Evolutionary conservation across 345 rosid genomes (phyloP), one percentile per base, ranked within the genome.

Genomic region (Eutrema heterophyllum): DNA sequence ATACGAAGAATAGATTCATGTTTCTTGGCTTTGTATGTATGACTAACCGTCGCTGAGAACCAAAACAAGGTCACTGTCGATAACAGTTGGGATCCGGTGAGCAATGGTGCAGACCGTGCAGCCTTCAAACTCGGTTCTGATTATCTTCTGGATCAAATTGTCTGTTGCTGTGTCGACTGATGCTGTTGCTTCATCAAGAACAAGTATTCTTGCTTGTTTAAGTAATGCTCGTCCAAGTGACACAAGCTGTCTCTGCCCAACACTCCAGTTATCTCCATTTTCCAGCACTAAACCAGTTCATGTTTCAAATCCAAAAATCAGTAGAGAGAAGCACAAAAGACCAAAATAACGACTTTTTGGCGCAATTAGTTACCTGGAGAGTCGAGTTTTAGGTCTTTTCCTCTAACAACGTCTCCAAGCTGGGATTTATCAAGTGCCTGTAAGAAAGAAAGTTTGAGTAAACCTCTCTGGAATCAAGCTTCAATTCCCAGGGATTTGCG

Each of bases 191-290:
- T 95, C 99, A 77, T 95, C 99, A 55, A 95, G 94, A 63, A 95
- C 99, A 46, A 95, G 85, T 83, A 95, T 90, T 78, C 84, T 88
- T 4, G 97, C 94, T 78, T 90, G 97, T 79, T 92, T 90, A 24
- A 95, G 92, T 73, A 95, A 84, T 59, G 98, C 96, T 54, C 99
- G 80, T 21, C 99, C 99, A 5, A 95, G 82, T 48, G 98, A 86
- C 77, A 95, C 96, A 50, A 95, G 91, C 78, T 95, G 99, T 64
- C 98, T 81, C 70, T 95, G 98, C 53, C 99, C 99, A 72, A 95
- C 96, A 74, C 99, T 95, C 99, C 99, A 95, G 84, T 95, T 95
- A 73, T 95, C 99, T 81, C 99, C 99, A 82, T 85, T 95, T 80
- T 95, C 99, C 69, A 89, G 64, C 55, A 95, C 99, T 95, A 81